These are phyloP conservation scores for Anthracocystis setariae DNA, from an alignment of 1,284 basidiomycete genomes.

Conservation along the genomic window DNA sequence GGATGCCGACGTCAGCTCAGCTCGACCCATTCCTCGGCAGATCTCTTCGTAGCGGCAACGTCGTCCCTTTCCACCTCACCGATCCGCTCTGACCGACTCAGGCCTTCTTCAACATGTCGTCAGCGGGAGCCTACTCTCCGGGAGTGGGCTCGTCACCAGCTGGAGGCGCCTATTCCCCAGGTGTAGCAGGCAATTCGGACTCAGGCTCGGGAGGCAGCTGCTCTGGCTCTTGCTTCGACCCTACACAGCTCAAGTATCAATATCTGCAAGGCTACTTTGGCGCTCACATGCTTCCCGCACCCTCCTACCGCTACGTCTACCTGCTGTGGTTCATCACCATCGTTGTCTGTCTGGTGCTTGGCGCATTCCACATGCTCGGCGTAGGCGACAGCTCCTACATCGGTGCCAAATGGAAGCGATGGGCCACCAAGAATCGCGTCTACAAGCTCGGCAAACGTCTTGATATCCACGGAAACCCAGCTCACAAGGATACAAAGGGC, in stretches of 20 bases:
- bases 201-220: slow-evolving; percentile 23
- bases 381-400: slow-evolving; percentile 57
- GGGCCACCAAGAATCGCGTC: slow-evolving; percentile 57
- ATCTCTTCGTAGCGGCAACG: not conserved
- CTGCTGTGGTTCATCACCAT: slow-evolving; percentile 68
- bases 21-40: not conserved
- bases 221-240: slow-evolving; percentile 52
- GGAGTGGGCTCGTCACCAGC: slow-evolving; percentile 22
- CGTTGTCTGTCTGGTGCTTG: slow-evolving; percentile 60
- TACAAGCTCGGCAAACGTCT: slow-evolving; percentile 47
- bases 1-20: too few species aligned
- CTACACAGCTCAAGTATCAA: slow-evolving; percentile 49
- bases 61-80: not conserved
- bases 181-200: slow-evolving; percentile 11
- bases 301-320: slow-evolving; percentile 69
- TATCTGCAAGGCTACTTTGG: slow-evolving; percentile 64
- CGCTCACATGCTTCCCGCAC: slow-evolving; percentile 68
- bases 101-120: slow-evolving; percentile 22
- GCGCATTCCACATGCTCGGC: slow-evolving; percentile 62
- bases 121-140: slow-evolving; percentile 7
- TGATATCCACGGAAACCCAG: slow-evolving; percentile 36
- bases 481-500: slow-evolving; percentile 32
- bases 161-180: slow-evolving; percentile 34
- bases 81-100: not conserved
- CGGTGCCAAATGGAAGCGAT: slow-evolving; percentile 61